Conservation (phyloP, 352 stramenopile species). For the Blastocystis sp. region DNA sequence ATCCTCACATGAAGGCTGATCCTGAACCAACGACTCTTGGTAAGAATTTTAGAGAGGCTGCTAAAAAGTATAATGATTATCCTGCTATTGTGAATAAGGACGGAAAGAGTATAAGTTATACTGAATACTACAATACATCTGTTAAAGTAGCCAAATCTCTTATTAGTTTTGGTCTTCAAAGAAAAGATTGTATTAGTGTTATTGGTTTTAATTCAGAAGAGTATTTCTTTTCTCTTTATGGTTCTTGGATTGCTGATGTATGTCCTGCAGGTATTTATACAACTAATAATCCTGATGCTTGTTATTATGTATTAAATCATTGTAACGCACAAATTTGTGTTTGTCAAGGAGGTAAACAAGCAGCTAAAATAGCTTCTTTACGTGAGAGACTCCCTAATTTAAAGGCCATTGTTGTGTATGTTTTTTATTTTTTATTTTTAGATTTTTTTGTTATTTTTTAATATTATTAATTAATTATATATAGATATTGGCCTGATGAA, state of each 20-base stretch:
- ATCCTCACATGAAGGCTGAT: background rate
- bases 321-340: constrained; percentile 72
- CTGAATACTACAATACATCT: constrained; percentile 22
- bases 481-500: constrained; percentile 49
- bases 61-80: constrained; percentile 18
- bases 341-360: constrained; percentile 64
- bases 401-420: constrained; percentile 71
- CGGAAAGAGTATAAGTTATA: constrained; percentile 17
- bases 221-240: constrained; percentile 71
- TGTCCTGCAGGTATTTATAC: constrained; percentile 81
- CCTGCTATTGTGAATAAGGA: constrained; percentile 18
- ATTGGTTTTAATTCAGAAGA: constrained; percentile 70
- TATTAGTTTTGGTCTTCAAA: constrained; percentile 52
- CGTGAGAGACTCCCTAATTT: constrained; percentile 61
- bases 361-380: constrained; percentile 71
- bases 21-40: constrained; percentile 15
- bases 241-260: constrained; percentile 67
- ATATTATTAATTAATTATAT: too few species aligned
- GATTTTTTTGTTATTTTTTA: too few species aligned
- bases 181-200: constrained; percentile 57
- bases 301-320: constrained; percentile 75
- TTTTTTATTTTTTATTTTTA: too few species aligned
- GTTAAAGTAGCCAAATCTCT: constrained; percentile 56
- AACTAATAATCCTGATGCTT: constrained; percentile 67
- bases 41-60: constrained; percentile 34